Percentiles rank a stretch among this genome's conserved stretches.
These are phyloP conservation scores for Exserohilum turcica DNA, from an alignment of 2,329 filamentous ascomycete species.

Conservation along the genomic window DNA sequence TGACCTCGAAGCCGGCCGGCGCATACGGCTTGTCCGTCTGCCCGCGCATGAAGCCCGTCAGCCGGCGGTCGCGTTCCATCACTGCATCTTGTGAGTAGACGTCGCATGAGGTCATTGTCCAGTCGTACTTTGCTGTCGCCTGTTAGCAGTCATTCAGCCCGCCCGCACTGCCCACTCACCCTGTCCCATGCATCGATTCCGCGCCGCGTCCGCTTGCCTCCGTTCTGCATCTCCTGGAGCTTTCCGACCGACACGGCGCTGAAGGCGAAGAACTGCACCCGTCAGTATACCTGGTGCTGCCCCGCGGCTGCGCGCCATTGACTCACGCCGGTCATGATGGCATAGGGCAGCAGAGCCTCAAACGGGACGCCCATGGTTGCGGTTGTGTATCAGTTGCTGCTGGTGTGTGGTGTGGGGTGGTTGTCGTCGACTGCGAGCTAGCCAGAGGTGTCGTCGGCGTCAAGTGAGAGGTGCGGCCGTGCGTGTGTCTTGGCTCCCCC, in stretches of 20 bases:
- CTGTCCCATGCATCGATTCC: constrained; percentile 68
- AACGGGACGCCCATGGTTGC: constrained; percentile 68
- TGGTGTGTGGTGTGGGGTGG: constrained; percentile 26
- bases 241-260: constrained; percentile 63
- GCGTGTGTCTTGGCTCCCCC: constrained; percentile 21
- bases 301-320: constrained; percentile 14
- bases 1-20: constrained; percentile 67
- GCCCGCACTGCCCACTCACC: constrained; percentile 51
- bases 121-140: constrained; percentile 59
- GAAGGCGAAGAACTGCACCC: constrained; percentile 63
- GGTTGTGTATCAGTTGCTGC: constrained; percentile 22
- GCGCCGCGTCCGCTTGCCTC: constrained; percentile 65
- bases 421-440: constrained; percentile 14
- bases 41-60: constrained; percentile 66
- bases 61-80: constrained; percentile 68
- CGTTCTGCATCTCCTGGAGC: constrained; percentile 65
- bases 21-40: constrained; percentile 65
- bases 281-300: constrained; percentile 24
- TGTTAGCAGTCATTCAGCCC: constrained; percentile 48
- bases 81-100: constrained; percentile 53
- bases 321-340: constrained; percentile 65
- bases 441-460: constrained; percentile 24
- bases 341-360: constrained; percentile 68
- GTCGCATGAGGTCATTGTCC: constrained; percentile 37
- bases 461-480: constrained; percentile 19